These are phyloP conservation scores for Penicillium brevicompactum DNA, from an alignment of 2,329 filamentous ascomycete species.

Conservation along the genomic window DNA sequence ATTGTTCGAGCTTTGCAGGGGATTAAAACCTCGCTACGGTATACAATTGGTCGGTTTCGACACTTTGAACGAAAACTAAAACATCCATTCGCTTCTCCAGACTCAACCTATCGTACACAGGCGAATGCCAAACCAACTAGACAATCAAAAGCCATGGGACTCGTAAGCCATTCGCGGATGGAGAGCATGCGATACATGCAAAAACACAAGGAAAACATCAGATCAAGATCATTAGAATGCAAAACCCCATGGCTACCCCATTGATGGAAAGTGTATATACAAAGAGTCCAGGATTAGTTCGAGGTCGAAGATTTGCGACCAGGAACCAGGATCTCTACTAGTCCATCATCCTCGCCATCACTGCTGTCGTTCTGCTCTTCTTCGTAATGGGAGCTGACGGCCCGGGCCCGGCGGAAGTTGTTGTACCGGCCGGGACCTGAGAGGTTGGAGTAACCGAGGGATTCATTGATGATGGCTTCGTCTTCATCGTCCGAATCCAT, in stretches of 20 bases:
- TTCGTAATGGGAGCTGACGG: slow-evolving; percentile 35
- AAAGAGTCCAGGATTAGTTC: slow-evolving; percentile 13
- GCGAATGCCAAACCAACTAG: slow-evolving; percentile 13
- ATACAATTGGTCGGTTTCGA: not conserved
- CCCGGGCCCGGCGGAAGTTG: slow-evolving; percentile 45
- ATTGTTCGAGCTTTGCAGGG: not conserved
- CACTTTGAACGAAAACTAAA: slow-evolving; percentile 16
- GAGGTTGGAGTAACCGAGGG: slow-evolving; percentile 70
- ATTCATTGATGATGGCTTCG: slow-evolving; percentile 60
- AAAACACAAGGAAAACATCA: slow-evolving; percentile 14
- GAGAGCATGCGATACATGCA: slow-evolving; percentile 15
- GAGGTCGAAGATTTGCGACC: slow-evolving; percentile 38
- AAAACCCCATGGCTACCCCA: slow-evolving; percentile 16
- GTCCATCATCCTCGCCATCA: slow-evolving; percentile 45
- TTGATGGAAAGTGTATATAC: slow-evolving; percentile 26
- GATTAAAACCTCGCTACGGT: not conserved
- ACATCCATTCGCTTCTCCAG: slow-evolving; percentile 19
- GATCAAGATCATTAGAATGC: slow-evolving; percentile 15
- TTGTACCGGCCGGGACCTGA: slow-evolving; percentile 47
- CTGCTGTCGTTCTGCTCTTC: slow-evolving; percentile 49
- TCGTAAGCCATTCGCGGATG: slow-evolving; percentile 7
- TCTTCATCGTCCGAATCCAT: slow-evolving; percentile 56
- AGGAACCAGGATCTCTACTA: slow-evolving; percentile 50
- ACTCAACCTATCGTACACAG: slow-evolving; percentile 26
- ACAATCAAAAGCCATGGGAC: slow-evolving; percentile 14